Evolutionary conservation across 352 stramenopile species (phyloP).

Genomic region (Phytophthora citricola): DNA sequence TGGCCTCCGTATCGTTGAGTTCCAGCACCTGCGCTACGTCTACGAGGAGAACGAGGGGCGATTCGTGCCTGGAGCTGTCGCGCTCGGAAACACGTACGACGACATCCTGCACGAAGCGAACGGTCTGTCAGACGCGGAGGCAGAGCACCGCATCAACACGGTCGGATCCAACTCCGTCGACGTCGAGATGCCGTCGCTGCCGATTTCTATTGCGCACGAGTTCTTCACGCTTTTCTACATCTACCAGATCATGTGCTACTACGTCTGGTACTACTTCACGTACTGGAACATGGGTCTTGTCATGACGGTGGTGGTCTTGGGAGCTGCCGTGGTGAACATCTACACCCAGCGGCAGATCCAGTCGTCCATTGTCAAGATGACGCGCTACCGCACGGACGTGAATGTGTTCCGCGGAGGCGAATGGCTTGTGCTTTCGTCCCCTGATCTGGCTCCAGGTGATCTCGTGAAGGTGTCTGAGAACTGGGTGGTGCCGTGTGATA

Average conservation of each 20-base stretch:
- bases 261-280: conserved; percentile 62
- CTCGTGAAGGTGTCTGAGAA: conserved; percentile 39
- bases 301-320: conserved; percentile 46
- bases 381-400: conserved; percentile 66
- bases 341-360: conserved; percentile 51
- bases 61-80: conserved; percentile 31
- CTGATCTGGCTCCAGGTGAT: conserved; percentile 68
- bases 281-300: conserved; percentile 58
- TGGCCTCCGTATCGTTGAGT: conserved; percentile 39
- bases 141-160: conserved; percentile 20
- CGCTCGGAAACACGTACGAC: conserved; percentile 25
- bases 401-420: conserved; percentile 56
- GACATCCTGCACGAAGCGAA: conserved; percentile 10
- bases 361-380: conserved; percentile 51
- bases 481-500: conserved; percentile 61
- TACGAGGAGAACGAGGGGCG: conserved; percentile 30
- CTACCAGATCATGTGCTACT: conserved; percentile 54
- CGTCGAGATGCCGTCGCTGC: conserved; percentile 42
- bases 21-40: conserved; percentile 55
- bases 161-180: conserved; percentile 45
- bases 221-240: conserved; percentile 6
- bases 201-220: conserved; percentile 12
- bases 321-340: conserved; percentile 51
- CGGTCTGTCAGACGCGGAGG: conserved; percentile 20
- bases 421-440: conserved; percentile 54